A percentile compares a stretch with the other conserved stretches of the same genome.
These are phyloP conservation scores for Osmozyma mogii DNA, from an alignment of 805 yeast genomes.

Conservation along the genomic window DNA sequence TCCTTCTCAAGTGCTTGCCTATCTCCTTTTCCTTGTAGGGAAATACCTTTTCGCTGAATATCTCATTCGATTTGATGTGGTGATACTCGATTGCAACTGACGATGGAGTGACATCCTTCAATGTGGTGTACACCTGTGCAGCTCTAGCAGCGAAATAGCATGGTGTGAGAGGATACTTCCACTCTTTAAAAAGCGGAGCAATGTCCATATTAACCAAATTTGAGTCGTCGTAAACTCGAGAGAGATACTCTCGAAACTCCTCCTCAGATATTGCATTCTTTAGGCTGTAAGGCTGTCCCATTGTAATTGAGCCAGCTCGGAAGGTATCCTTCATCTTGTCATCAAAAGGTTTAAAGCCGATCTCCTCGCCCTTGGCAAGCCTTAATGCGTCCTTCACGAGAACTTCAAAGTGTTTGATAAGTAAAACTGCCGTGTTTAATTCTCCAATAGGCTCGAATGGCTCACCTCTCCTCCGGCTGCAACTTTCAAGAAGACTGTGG, in stretches of 20 bases:
- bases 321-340: no score
- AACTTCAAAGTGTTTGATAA: conserved; percentile 26
- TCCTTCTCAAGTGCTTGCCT: conserved; percentile 18
- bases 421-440: conserved; percentile 28
- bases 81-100: conserved; percentile 48
- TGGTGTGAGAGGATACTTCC: conserved; percentile 51
- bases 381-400: conserved; percentile 36
- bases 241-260: conserved; percentile 3
- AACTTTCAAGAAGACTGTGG: conserved; percentile 37
- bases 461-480: conserved; percentile 38
- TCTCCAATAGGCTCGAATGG: conserved; percentile 42
- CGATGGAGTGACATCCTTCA: conserved; percentile 28
- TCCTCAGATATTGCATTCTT: conserved; percentile 6
- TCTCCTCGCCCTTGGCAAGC: conserved; percentile 37
- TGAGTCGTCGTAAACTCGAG: conserved; percentile 5
- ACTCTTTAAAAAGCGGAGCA: conserved; percentile 25
- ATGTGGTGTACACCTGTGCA: conserved; percentile 36
- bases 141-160: conserved; percentile 48
- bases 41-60: conserved; percentile 34
- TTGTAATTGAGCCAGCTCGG: no score
- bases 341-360: conserved; percentile 39
- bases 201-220: conserved; percentile 16
- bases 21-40: conserved; percentile 27
- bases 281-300: no score
- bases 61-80: conserved; percentile 22